Conservation (phyloP, 2,329 filamentous ascomycete genomes). For the Zopfia rhizophila region DNA sequence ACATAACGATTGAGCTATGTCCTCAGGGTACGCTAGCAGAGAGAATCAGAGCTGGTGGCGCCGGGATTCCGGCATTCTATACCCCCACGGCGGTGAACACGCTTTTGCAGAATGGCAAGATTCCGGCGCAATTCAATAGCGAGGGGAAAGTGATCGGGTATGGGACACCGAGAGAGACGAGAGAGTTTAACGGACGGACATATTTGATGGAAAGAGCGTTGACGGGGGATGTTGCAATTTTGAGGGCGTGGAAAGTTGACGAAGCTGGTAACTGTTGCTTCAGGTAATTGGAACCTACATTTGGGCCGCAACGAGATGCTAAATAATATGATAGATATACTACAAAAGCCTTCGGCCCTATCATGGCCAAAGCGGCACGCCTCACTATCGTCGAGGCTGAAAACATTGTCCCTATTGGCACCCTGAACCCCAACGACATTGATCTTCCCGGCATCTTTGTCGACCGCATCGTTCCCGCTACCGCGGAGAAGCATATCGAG, state of each 20-base stretch:
- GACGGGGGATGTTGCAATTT: slow-evolving; percentile 78
- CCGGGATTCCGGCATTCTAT: slow-evolving; percentile 83
- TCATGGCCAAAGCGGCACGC: slow-evolving; percentile 89
- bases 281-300: slow-evolving; percentile 39
- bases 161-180: slow-evolving; percentile 73
- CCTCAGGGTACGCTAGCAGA: slow-evolving; percentile 81
- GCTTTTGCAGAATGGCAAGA: slow-evolving; percentile 72
- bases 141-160: slow-evolving; percentile 70
- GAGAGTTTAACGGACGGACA: slow-evolving; percentile 76
- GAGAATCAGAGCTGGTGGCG: slow-evolving; percentile 76
- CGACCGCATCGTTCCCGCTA: slow-evolving; percentile 86
- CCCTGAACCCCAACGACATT: slow-evolving; percentile 83
- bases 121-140: slow-evolving; percentile 70
- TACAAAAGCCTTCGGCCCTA: slow-evolving; percentile 50
- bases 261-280: slow-evolving; percentile 81
- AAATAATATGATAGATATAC: slow-evolving; percentile 39
- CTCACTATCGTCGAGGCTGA: slow-evolving; percentile 95
- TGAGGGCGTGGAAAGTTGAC: slow-evolving; percentile 80
- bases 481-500: slow-evolving; percentile 80
- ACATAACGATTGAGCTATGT: slow-evolving; percentile 79
- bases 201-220: slow-evolving; percentile 84
- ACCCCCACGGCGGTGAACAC: slow-evolving; percentile 77
- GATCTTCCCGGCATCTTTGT: slow-evolving; percentile 94
- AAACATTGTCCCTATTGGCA: slow-evolving; percentile 88
- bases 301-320: slow-evolving; percentile 5